Evolutionary conservation across 768 basidiomycete species (phyloP), one percentile per base, ranked within the genome.

Genomic region (Dendrothele bispora): DNA sequence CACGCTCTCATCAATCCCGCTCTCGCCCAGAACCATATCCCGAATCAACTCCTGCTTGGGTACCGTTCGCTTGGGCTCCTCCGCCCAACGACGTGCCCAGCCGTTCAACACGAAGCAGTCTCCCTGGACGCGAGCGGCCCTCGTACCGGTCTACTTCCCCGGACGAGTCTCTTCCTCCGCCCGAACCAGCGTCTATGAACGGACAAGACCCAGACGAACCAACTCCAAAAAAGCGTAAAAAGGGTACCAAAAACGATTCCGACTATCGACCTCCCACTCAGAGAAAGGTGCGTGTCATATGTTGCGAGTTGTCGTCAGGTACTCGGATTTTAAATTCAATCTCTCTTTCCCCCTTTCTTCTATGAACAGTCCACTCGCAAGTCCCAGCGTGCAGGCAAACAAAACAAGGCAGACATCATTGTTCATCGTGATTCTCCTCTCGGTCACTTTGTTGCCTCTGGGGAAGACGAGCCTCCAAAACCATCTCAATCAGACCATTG

Each of bases 281-380:
- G 53, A 71, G 74, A 69, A 82, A 84, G 58, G 85, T 87, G 69
- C 62, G 84, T 75, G 12, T 25, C 28, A 15, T 49, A 47, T 35
- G n/a, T 49, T 28, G 28, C 15, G 6, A 10, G 26, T 21, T 22
- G 50, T 42, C 29, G 30, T 36, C 49, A 44, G 26, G 27, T 36
- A 7, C 48, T 41, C 10, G 11, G 30, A 24, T 42, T 21, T 37
- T 39, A 52, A 26, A 40, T 44, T 10, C 52, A 25, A 35, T 36
- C 37, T 43, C 45, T 22, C 32, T 25, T 51, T 32, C 24, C 39
- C 38, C 11, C 29, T 74, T 68, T n/a, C n/a, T n/a, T n/a, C n/a
- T n/a, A n/a, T n/a, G n/a, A n/a, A n/a, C 60, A 70, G 42, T 62
- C 68, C 32, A 67, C 74, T 41, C 75, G 80, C n/a, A 73, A 66